A percentile compares a stretch with the other conserved stretches of the same genome.
Conservation (phyloP, 148 eudicot species). For the Rhododendron kiyosumense region DNA sequence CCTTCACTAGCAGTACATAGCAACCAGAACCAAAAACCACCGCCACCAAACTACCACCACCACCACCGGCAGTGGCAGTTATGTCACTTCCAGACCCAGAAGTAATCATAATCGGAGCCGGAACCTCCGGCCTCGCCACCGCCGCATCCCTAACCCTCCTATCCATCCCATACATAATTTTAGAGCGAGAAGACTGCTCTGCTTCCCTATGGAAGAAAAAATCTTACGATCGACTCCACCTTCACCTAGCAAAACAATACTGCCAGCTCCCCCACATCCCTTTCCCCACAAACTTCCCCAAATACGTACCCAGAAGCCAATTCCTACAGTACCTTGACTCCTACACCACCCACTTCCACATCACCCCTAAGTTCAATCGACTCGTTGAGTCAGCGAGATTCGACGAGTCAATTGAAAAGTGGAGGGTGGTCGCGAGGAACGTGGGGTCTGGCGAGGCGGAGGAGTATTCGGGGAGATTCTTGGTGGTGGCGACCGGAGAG, state of each 20-base stretch:
- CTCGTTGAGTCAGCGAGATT: constrained; percentile 42
- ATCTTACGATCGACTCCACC: constrained; percentile 69
- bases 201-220: constrained; percentile 73
- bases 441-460: constrained; percentile 20
- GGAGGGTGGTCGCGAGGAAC: constrained; percentile 37
- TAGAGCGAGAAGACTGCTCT: constrained; percentile 64
- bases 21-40: too few relatives aligned
- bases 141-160: constrained; percentile 50
- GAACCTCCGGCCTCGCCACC: constrained; percentile 67
- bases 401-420: constrained; percentile 25
- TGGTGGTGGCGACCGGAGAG: constrained; percentile 84
- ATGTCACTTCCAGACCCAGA: constrained; percentile 2
- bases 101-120: constrained; percentile 64
- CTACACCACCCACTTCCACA: constrained; percentile 46
- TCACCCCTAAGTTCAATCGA: constrained; percentile 39
- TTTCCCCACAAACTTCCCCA: constrained; percentile 37
- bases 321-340: constrained; percentile 58
- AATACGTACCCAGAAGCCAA: constrained; percentile 28
- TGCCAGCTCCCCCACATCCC: constrained; percentile 53
- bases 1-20: too few relatives aligned
- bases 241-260: constrained; percentile 53
- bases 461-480: constrained; percentile 46
- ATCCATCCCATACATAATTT: constrained; percentile 49
- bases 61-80: background rate
- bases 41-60: background rate